These are phyloP conservation scores for Dryas octopetala DNA, from an alignment of 306 rosid species.

Conservation along the genomic window DNA sequence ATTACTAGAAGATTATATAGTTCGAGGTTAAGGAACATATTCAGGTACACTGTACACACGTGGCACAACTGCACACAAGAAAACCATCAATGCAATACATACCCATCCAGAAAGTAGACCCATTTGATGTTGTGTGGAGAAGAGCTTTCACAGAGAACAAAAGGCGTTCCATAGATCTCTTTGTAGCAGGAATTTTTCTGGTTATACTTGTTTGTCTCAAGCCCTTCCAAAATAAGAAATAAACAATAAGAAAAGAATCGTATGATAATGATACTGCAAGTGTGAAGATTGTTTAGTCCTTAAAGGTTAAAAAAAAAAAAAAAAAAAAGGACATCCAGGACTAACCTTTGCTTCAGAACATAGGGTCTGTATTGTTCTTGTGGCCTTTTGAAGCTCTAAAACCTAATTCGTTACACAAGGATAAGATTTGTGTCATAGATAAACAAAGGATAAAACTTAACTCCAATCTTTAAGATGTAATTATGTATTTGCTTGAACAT, in stretches of 20 bases:
- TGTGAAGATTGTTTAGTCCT: neutral
- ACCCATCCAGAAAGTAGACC: conserved; percentile 49
- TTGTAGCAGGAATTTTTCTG: conserved; percentile 44
- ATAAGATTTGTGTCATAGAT: neutral
- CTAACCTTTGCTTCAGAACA: conserved; percentile 49
- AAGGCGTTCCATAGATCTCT: conserved; percentile 45
- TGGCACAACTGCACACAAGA: neutral
- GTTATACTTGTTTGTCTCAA: conserved; percentile 38
- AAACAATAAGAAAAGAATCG: neutral
- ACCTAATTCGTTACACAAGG: conserved; percentile 24
- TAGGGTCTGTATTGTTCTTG: conserved; percentile 44
- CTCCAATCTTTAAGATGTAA: conserved; percentile 8
- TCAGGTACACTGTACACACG: neutral
- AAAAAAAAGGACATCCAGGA: neutral
- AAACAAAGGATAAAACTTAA: neutral
- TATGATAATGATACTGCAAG: neutral
- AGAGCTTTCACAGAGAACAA: conserved; percentile 44
- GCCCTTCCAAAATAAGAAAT: conserved; percentile 26
- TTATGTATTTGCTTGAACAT: neutral
- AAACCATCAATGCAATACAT: conserved; percentile 9
- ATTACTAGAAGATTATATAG: neutral
- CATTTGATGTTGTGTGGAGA: conserved; percentile 36
- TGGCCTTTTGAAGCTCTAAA: conserved; percentile 43
- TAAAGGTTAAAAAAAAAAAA: neutral
- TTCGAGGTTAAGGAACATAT: neutral